Conservation (phyloP, 345 rosid genomes). For the Boechera divaricarpa region DNA sequence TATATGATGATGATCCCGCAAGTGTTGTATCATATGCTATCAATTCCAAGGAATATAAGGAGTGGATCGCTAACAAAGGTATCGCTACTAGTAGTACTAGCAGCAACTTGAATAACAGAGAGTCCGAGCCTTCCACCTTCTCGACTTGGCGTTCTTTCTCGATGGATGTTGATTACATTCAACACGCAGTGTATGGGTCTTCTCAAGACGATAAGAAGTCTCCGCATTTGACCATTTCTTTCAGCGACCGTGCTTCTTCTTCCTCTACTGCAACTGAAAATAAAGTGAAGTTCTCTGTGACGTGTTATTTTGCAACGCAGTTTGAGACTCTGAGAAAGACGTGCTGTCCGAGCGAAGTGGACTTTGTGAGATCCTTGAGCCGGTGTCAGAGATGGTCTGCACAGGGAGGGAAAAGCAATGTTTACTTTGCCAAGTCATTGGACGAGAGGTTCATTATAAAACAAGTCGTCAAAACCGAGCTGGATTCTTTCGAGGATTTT, state of each 20-base stretch:
- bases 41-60: constrained; percentile 76
- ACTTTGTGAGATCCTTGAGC: constrained; percentile 85
- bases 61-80: constrained; percentile 65
- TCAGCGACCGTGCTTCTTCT: constrained; percentile 64
- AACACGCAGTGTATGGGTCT: constrained; percentile 58
- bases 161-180: constrained; percentile 63
- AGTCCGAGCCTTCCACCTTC: constrained; percentile 55
- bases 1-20: constrained; percentile 88
- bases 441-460: constrained; percentile 96
- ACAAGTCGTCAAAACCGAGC: constrained; percentile 86
- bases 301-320: constrained; percentile 87
- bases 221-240: constrained; percentile 75
- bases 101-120: constrained; percentile 47
- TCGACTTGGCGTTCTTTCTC: constrained; percentile 71
- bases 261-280: constrained; percentile 56
- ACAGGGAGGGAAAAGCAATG: constrained; percentile 98
- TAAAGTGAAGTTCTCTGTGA: constrained; percentile 81
- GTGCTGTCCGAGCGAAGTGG: constrained; percentile 81
- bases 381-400: constrained; percentile 93
- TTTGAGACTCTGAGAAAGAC: constrained; percentile 80
- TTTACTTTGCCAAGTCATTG: constrained; percentile 88
- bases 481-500: constrained; percentile 92
- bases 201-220: constrained; percentile 73
- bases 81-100: constrained; percentile 39
- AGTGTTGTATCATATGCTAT: constrained; percentile 93